Evolutionary conservation across 2,329 filamentous ascomycete species (phyloP).

Genomic region (Sclerotinia sclerotiorum): DNA sequence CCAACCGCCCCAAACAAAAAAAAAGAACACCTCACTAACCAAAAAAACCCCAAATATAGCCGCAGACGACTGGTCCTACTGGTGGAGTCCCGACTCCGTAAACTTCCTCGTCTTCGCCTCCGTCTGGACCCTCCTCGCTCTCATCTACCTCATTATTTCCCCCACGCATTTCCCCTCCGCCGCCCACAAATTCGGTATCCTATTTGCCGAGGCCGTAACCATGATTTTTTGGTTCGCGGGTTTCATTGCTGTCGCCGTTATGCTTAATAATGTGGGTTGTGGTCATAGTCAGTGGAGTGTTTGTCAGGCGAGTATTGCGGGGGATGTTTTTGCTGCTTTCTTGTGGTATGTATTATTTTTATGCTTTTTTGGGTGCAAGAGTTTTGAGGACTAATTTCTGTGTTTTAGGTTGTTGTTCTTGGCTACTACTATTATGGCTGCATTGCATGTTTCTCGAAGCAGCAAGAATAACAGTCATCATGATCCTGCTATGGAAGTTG

Average conservation of each 20-base stretch:
- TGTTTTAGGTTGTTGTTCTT: conserved; percentile 50
- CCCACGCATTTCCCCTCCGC: conserved; percentile 61
- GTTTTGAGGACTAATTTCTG: no score
- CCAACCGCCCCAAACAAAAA: no score
- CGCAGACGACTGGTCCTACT: conserved; percentile 49
- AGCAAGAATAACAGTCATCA: conserved; percentile 30
- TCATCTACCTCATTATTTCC: conserved; percentile 68
- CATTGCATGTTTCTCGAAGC: conserved; percentile 48
- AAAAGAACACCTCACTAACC: background rate
- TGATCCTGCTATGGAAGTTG: conserved; percentile 32
- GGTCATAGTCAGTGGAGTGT: conserved; percentile 46
- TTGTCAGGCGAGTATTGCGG: conserved; percentile 41
- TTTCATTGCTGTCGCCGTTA: conserved; percentile 72
- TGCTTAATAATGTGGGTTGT: conserved; percentile 55
- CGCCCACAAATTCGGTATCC: conserved; percentile 64
- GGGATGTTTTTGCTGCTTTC: conserved; percentile 49
- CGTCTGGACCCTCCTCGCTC: conserved; percentile 72
- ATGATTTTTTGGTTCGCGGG: conserved; percentile 90
- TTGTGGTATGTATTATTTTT: conserved; percentile 51
- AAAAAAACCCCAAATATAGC: conserved; percentile 41
- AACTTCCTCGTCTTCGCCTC: conserved; percentile 79
- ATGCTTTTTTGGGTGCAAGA: no score
- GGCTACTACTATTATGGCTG: conserved; percentile 50
- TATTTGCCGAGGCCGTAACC: conserved; percentile 69
- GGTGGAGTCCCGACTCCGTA: conserved; percentile 54